Percentiles rank a stretch among this genome's conserved stretches.
phyloP scores from a whole-genome alignment of 2,329 filamentous ascomycete genomes.

The Ceratocystis cubensis region DNA sequence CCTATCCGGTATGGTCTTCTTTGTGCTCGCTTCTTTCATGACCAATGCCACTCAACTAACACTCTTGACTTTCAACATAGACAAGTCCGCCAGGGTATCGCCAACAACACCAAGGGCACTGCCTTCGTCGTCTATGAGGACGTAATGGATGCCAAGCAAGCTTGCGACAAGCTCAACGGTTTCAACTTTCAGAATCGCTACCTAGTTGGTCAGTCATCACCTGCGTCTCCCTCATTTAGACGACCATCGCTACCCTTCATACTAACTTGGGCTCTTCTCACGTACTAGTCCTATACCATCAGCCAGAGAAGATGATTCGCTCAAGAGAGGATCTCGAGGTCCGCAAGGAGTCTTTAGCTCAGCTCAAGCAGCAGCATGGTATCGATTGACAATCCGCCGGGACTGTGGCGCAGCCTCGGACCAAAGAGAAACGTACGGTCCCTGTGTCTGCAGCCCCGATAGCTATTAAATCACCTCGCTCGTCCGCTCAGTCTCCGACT shows the following conservation, averaged over 20 bases:
- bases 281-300: slow-evolving; percentile 45
- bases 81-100: slow-evolving; percentile 97
- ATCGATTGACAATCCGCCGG: slow-evolving; percentile 90
- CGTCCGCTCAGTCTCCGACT: slow-evolving; percentile 18
- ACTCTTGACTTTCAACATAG: slow-evolving; percentile 34
- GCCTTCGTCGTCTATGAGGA: slow-evolving; percentile 99
- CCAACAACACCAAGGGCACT: slow-evolving; percentile 93
- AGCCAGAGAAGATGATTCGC: slow-evolving; percentile 57
- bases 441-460: slow-evolving; percentile 20
- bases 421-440: slow-evolving; percentile 20
- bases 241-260: not conserved
- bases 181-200: slow-evolving; percentile 99
- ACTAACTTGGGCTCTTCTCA: not conserved
- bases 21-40: slow-evolving; percentile 31
- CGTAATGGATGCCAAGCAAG: slow-evolving; percentile 96
- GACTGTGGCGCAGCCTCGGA: slow-evolving; percentile 41
- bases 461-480: slow-evolving; percentile 20
- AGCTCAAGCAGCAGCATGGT: slow-evolving; percentile 92
- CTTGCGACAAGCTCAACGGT: slow-evolving; percentile 98
- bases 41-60: slow-evolving; percentile 5
- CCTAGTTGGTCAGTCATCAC: slow-evolving; percentile 66
- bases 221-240: not conserved
- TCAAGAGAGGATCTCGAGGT: slow-evolving; percentile 89
- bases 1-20: slow-evolving; percentile 59
- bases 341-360: slow-evolving; percentile 93